phyloP scores from a whole-genome alignment of 1,284 basidiomycete genomes.

The Xerocomus amazonicus region DNA sequence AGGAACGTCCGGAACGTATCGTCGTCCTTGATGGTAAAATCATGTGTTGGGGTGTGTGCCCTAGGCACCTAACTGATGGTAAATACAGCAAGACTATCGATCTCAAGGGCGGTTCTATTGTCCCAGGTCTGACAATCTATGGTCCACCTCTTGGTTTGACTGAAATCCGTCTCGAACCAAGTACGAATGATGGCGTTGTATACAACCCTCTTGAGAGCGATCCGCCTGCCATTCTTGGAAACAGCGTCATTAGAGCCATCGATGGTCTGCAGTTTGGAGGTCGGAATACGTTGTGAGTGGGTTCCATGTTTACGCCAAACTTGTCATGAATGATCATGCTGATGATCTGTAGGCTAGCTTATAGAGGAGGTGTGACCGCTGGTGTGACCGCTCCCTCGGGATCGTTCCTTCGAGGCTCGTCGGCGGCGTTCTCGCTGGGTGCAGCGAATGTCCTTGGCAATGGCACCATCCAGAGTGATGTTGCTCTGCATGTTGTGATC shows the following conservation, averaged over 20 bases:
- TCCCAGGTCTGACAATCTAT: constrained; percentile 24
- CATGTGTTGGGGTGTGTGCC: constrained; percentile 34
- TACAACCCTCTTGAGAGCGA: background rate
- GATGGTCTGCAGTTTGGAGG: background rate
- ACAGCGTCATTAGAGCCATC: background rate
- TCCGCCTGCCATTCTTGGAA: background rate
- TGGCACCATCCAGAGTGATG: background rate
- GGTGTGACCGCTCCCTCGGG: background rate
- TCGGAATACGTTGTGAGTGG: background rate
- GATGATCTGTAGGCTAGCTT: background rate
- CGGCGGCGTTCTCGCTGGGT: background rate
- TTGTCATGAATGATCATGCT: background rate
- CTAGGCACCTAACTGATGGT: constrained; percentile 22
- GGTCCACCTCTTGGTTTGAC: background rate
- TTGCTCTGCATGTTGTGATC: background rate
- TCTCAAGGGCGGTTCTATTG: constrained; percentile 45
- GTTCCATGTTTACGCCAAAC: background rate
- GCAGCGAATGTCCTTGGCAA: background rate
- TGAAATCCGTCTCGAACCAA: background rate
- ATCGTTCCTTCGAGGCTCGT: background rate
- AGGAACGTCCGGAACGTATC: constrained; percentile 34
- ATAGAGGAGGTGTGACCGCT: background rate
- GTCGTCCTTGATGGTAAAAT: constrained; percentile 45
- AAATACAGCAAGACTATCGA: constrained; percentile 33
- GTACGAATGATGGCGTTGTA: background rate